Conservation (phyloP, 768 basidiomycete genomes). For the Naganishia kalamii region DNA sequence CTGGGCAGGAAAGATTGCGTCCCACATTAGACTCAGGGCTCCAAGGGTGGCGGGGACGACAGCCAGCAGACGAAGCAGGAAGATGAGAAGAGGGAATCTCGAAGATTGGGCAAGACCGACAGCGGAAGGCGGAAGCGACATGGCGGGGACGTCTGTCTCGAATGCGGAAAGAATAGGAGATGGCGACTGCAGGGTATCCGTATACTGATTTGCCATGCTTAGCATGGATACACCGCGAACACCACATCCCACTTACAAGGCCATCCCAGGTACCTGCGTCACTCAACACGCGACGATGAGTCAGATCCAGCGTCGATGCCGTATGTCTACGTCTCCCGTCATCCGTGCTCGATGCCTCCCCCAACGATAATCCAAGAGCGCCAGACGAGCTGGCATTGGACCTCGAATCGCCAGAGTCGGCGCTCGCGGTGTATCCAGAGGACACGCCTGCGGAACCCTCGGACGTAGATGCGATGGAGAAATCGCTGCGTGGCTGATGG, state of each 20-base stretch:
- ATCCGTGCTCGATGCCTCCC: not conserved
- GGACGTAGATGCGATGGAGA: constrained; percentile 6
- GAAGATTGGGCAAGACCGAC: constrained; percentile 15
- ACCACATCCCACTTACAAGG: not conserved
- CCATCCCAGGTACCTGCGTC: constrained; percentile 8
- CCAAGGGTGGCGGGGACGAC: constrained; percentile 32
- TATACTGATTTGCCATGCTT: not conserved
- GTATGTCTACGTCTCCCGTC: not conserved
- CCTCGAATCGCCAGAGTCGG: not conserved
- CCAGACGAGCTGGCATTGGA: not conserved
- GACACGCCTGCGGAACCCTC: not conserved
- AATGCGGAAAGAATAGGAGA: constrained; percentile 7
- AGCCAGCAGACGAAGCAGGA: constrained; percentile 38
- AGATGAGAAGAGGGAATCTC: constrained; percentile 23
- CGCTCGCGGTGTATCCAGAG: constrained; percentile 1
- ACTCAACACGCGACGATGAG: not conserved
- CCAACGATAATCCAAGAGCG: not conserved
- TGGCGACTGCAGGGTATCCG: constrained; percentile 1
- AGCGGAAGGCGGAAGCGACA: constrained; percentile 2
- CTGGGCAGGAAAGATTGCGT: constrained; percentile 22
- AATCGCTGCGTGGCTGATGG: constrained; percentile 5
- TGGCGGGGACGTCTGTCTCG: constrained; percentile 4
- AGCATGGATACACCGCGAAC: not conserved
- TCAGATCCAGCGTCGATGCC: not conserved
- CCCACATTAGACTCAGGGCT: constrained; percentile 8